phyloP scores from a whole-genome alignment of 345 rosid species.

The Brassica nigra region DNA sequence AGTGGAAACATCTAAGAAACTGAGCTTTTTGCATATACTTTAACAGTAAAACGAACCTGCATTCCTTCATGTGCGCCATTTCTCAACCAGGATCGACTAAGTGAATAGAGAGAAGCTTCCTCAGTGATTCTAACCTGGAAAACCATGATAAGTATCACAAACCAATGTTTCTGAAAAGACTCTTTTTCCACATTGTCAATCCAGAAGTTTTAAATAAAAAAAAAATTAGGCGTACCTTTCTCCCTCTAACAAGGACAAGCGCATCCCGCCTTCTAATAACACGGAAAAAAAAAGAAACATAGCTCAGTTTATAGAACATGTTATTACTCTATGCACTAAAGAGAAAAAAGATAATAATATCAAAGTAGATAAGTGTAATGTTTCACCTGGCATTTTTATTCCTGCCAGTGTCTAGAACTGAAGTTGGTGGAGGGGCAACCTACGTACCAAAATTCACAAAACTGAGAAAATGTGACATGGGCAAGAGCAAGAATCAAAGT shows the following conservation, averaged over 20 bases:
- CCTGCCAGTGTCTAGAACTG: constrained; percentile 59
- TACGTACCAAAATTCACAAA: constrained; percentile 32
- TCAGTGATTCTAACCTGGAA: constrained; percentile 71
- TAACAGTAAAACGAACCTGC: constrained; percentile 52
- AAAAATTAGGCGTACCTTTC: constrained; percentile 56
- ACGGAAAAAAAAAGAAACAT: constrained; percentile 22
- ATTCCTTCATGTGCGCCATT: constrained; percentile 70
- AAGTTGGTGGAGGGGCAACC: constrained; percentile 59
- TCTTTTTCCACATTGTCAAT: constrained; percentile 7
- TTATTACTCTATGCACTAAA: neutral
- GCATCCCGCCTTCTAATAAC: constrained; percentile 58
- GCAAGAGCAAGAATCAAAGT: constrained; percentile 18
- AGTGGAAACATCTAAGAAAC: neutral
- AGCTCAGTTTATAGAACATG: constrained; percentile 15
- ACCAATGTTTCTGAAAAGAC: neutral
- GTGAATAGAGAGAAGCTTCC: constrained; percentile 77
- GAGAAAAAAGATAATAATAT: neutral
- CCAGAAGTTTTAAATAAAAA: constrained; percentile 9
- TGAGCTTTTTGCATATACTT: constrained; percentile 20
- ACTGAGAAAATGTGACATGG: constrained; percentile 4
- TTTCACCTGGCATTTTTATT: constrained; percentile 58
- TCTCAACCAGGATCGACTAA: constrained; percentile 92
- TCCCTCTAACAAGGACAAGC: constrained; percentile 53
- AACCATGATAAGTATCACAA: constrained; percentile 25
- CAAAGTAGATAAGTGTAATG: neutral